Base-by-base conservation (phyloP, 768 basidiomycete genomes). In the Phylloporus rhodoxanthus region DNA sequence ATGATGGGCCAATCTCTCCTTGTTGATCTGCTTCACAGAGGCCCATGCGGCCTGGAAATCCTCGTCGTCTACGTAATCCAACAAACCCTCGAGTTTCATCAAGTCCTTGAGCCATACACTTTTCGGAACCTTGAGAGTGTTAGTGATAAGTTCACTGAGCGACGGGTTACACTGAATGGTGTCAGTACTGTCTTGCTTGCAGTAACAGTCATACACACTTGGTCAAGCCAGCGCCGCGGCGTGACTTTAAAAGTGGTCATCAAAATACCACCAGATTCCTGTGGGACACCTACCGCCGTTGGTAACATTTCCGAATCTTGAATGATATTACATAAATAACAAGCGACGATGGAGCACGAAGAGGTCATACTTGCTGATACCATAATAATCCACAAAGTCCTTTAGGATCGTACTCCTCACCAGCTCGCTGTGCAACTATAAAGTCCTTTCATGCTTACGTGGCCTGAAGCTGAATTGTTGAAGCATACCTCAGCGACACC, bases 341-440 rank as follows among this genome's bases (percentile, higher is more conserved):
- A 19, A 20, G 28, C 19, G 23, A 13, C 15, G 40, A 30, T 5
- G 32, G 21, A 21, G n/a, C 11, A 17, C 28, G 2, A 15, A 19
- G 32, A 29, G 23, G 9, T 54, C 60, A 11, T 54, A 74, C 83
- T 87, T 93, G 84, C 86, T 86, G 52, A 81, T 64, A 3, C 95
- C 95, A 61, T 84, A 87, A 67, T 87, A 90, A 28, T 96, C 92
- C 41, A 96, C 94, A 63, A 95, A 95, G 70, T 96, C 93, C 62
- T 87, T 89, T 59, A 88, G 65, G 57, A 91, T 88, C 7, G 86
- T 91, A 19, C 84, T 83, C 67, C 75, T 77, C 45, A 98, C 87
- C 38, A 98, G 80, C 47, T 91, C 85, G 51, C 85, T 88, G 74
- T 98, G 96, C 23, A 98, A 75, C 80, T 84, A 44, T 4, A 25